Percentiles rank a stretch among this genome's conserved stretches.
Conservation (phyloP, 2,329 filamentous ascomycete genomes). For the Gaeumannomyces sp. region DNA sequence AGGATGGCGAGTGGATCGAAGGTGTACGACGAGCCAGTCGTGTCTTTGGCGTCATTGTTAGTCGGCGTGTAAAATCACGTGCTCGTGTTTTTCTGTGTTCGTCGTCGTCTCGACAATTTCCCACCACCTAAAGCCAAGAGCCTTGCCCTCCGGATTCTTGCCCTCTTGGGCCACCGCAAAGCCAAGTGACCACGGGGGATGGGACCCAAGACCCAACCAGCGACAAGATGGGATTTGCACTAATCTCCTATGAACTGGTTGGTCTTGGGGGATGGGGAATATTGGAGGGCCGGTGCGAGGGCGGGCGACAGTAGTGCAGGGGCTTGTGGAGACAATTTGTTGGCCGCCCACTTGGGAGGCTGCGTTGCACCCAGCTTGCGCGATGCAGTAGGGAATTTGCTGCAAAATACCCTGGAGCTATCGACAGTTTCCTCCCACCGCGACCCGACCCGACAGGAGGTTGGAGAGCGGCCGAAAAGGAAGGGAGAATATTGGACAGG, state of each 20-base stretch:
- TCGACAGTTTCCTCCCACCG: neutral
- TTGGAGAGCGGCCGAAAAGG: no score
- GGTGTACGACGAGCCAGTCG: constrained; percentile 6
- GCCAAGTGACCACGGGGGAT: neutral
- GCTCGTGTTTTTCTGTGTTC: neutral
- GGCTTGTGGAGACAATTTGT: neutral
- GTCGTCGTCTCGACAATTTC: neutral
- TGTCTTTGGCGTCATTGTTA: constrained; percentile 4
- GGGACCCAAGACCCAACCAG: neutral
- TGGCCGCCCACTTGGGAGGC: no score
- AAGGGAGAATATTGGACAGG: no score
- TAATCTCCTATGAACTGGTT: neutral
- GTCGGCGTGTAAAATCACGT: neutral
- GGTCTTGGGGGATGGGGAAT: neutral
- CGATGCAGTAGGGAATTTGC: neutral
- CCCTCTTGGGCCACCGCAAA: neutral
- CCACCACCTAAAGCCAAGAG: neutral
- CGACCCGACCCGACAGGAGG: no score
- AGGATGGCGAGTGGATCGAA: constrained; percentile 8
- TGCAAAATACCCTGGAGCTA: neutral
- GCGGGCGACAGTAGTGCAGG: neutral
- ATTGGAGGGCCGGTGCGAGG: neutral
- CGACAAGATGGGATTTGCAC: neutral
- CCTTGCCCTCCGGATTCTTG: neutral
- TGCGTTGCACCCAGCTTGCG: neutral